Evolutionary conservation across 2,329 filamentous ascomycete genomes (phyloP).

Genomic region (Arthrobotrys iridis): DNA sequence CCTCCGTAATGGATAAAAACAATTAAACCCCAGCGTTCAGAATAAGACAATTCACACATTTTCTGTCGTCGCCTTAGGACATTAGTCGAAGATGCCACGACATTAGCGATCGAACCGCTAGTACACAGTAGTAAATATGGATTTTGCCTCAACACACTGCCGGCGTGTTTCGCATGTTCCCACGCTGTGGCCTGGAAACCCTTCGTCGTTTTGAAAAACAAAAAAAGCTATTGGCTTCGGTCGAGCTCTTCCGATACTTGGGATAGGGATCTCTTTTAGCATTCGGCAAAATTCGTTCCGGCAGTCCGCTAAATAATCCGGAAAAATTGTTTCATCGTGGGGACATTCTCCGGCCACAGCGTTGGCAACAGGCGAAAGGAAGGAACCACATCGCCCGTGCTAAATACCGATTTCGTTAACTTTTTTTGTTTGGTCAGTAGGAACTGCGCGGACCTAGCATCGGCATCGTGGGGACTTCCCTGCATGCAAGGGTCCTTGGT

Average conservation of each 20-base stretch:
- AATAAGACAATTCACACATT: conserved; percentile 13
- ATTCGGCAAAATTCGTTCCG: conserved; percentile 54
- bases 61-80: background rate
- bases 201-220: background rate
- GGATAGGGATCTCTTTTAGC: conserved; percentile 19
- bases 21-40: background rate
- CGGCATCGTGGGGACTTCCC: conserved; percentile 8
- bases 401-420: background rate
- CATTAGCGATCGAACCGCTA: background rate
- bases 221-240: background rate
- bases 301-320: conserved; percentile 43
- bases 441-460: background rate
- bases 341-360: conserved; percentile 39
- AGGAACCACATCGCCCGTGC: conserved; percentile 1
- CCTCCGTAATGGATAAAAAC: conserved; percentile 29
- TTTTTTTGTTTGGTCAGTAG: background rate
- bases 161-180: conserved; percentile 8
- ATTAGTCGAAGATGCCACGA: background rate
- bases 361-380: conserved; percentile 5
- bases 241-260: conserved; percentile 40
- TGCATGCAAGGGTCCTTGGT: background rate
- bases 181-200: background rate
- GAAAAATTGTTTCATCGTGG: conserved; percentile 47
- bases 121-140: background rate
- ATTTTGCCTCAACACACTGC: conserved; percentile 50